Base-by-base conservation (phyloP, 2,329 filamentous ascomycete genomes). In the Trichoderma harzianum region DNA sequence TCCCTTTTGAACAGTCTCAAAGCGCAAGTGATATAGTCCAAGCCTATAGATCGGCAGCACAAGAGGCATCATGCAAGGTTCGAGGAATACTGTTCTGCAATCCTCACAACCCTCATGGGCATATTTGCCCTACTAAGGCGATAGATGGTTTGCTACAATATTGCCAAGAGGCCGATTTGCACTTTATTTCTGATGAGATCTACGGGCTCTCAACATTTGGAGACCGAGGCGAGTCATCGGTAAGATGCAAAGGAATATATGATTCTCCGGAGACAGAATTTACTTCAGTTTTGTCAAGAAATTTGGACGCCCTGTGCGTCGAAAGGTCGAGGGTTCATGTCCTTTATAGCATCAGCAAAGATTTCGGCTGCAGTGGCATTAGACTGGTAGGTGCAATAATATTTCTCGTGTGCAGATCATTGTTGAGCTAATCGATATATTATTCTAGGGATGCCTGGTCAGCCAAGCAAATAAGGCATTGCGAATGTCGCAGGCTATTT, bases 331-430 rank as follows among this genome's bases (percentile, higher is more conserved):
- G 70, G 7, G 55, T 72, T 39, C 70, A 72, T 55, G 18, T 72
- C 2, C 28, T 72, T 8, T 72, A 69, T 16, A 69, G 70, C 24
- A 57, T 72, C 14, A 72, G 70, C 64, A 72, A 72, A 26, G 70
- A 72, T n/a, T 47, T 72, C 30, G 70, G 70, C 16, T 53, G 70
- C 24, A 72, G 70, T 51, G 70, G 70, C 43, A 47, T 72, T n/a
- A 60, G 70, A 30, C 8, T 72, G 1, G 70, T 72, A 24, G 1
- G 70, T 26, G 7, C 26, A 55, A 24, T 21, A 55, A 24, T 21
- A 8, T 6, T 28, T 8, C 21, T 16, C 36, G n/a, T 8, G 11
- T 3, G 18, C 24, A 8, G 3, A 10, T 21, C 10, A 51, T 51
- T 32, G 3, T 11, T 21, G 7, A 18, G 18, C 61, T 65, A 21